phyloP scores from a whole-genome alignment of 495 filamentous ascomycete genomes.

The Mytilinidion resinicola region DNA sequence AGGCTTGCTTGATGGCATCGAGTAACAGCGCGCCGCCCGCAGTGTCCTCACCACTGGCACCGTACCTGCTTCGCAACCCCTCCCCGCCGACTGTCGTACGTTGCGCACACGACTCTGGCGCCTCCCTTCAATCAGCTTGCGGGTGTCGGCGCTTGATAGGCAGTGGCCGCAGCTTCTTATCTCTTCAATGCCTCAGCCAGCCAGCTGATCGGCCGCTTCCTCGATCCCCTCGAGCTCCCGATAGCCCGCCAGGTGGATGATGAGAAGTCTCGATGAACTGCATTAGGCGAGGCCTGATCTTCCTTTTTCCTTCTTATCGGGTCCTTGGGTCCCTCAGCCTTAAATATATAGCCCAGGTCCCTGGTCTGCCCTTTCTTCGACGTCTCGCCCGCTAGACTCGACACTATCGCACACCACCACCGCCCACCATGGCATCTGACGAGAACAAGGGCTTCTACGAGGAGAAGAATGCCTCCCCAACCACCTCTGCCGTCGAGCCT shows the following conservation, averaged over 20 bases:
- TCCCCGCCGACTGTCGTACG: neutral
- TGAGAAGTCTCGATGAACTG: too few species aligned
- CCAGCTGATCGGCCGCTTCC: neutral
- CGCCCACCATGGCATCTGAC: slow-evolving; percentile 9
- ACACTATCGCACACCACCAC: neutral
- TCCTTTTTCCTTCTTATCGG: neutral
- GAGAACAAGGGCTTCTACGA: slow-evolving; percentile 7
- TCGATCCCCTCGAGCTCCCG: neutral
- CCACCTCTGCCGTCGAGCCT: slow-evolving; percentile 3
- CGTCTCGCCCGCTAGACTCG: neutral
- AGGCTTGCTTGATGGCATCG: slow-evolving; percentile 6
- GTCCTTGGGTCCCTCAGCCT: neutral
- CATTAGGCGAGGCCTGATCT: neutral
- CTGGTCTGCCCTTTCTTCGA: neutral
- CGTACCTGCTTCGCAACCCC: neutral
- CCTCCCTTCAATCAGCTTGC: neutral
- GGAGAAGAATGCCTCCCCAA: slow-evolving; percentile 6
- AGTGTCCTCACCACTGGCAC: neutral
- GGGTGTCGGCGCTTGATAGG: neutral
- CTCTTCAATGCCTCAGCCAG: too few species aligned
- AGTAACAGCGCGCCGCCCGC: slow-evolving; percentile 3
- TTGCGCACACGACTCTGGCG: slow-evolving; percentile 9
- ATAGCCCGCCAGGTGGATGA: neutral
- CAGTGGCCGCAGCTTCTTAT: neutral
- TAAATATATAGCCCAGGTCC: neutral